These are phyloP conservation scores for Xylariaceae sp. DNA, from an alignment of 2,329 filamentous ascomycete genomes.

Conservation along the genomic window DNA sequence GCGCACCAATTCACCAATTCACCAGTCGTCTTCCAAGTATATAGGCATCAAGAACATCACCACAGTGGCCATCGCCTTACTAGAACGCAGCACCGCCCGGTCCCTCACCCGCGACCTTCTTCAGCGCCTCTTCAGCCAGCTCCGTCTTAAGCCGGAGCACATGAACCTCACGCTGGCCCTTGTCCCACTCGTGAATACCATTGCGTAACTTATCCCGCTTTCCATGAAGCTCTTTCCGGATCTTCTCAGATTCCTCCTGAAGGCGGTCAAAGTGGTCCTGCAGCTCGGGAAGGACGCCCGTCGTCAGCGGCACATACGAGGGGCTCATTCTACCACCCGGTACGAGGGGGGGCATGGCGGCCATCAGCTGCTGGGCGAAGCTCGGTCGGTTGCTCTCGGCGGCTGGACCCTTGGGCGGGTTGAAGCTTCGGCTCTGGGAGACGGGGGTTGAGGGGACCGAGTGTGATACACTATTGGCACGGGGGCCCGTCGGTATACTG, in stretches of 20 bases:
- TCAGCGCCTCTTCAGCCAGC: slow-evolving; percentile 54
- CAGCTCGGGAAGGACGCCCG: slow-evolving; percentile 52
- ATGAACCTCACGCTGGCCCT: slow-evolving; percentile 52
- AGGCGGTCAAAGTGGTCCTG: slow-evolving; percentile 54
- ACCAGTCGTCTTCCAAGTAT: too few species aligned
- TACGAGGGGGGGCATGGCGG: slow-evolving; percentile 50
- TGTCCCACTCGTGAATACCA: slow-evolving; percentile 53
- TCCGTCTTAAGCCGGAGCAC: slow-evolving; percentile 56
- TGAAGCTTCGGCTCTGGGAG: slow-evolving; percentile 47
- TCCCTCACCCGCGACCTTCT: slow-evolving; percentile 56
- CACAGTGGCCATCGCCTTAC: background rate
- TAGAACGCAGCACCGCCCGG: slow-evolving; percentile 55
- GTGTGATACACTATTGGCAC: slow-evolving; percentile 28
- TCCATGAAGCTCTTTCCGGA: slow-evolving; percentile 50
- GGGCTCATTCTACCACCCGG: slow-evolving; percentile 56
- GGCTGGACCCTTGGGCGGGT: slow-evolving; percentile 55
- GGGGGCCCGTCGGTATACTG: slow-evolving; percentile 31
- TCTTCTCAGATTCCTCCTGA: slow-evolving; percentile 56
- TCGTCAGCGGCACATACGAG: slow-evolving; percentile 40
- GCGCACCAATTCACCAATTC: too few species aligned
- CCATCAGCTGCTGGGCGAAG: slow-evolving; percentile 51
- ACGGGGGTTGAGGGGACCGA: slow-evolving; percentile 39
- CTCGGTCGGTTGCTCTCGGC: slow-evolving; percentile 38
- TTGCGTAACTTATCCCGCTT: slow-evolving; percentile 56
- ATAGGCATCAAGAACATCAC: too few species aligned